Percentiles rank a stretch among this genome's conserved stretches.
phyloP scores from a whole-genome alignment of 1,139 yeast species.

The Scheffersomyces lignicola region DNA sequence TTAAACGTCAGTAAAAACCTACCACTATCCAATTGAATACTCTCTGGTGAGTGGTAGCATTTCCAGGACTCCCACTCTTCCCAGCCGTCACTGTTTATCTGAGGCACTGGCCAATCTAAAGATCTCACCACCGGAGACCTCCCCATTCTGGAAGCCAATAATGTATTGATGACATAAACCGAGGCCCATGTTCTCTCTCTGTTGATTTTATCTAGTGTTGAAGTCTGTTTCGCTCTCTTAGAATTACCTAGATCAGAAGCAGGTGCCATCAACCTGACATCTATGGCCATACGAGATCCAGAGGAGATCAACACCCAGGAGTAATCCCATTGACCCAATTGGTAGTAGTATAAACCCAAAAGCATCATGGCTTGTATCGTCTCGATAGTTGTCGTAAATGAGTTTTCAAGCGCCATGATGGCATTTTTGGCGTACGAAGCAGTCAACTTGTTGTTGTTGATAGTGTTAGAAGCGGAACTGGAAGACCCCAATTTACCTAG shows the following conservation, averaged over 20 bases:
- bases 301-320: slow-evolving; percentile 25
- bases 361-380: slow-evolving; percentile 25
- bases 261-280: slow-evolving; percentile 23
- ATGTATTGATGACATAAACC: slow-evolving; percentile 21
- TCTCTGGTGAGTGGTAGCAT: slow-evolving; percentile 13
- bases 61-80: slow-evolving; percentile 28
- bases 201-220: slow-evolving; percentile 17
- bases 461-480: slow-evolving; percentile 8
- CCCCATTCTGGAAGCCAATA: slow-evolving; percentile 24
- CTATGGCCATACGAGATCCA: slow-evolving; percentile 26
- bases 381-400: slow-evolving; percentile 24
- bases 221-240: slow-evolving; percentile 8
- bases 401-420: slow-evolving; percentile 22
- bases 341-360: slow-evolving; percentile 21
- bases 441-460: slow-evolving; percentile 8
- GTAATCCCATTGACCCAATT: slow-evolving; percentile 26
- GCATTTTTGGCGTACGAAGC: slow-evolving; percentile 20
- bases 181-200: slow-evolving; percentile 27
- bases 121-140: slow-evolving; percentile 23
- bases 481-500: slow-evolving; percentile 15
- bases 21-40: slow-evolving; percentile 18
- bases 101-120: slow-evolving; percentile 25
- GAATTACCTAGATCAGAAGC: slow-evolving; percentile 12
- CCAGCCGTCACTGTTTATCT: slow-evolving; percentile 22
- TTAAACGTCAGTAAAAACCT: slow-evolving; percentile 21